phyloP scores from a whole-genome alignment of 106 monocot species.

The Narthecium ossifragum region DNA sequence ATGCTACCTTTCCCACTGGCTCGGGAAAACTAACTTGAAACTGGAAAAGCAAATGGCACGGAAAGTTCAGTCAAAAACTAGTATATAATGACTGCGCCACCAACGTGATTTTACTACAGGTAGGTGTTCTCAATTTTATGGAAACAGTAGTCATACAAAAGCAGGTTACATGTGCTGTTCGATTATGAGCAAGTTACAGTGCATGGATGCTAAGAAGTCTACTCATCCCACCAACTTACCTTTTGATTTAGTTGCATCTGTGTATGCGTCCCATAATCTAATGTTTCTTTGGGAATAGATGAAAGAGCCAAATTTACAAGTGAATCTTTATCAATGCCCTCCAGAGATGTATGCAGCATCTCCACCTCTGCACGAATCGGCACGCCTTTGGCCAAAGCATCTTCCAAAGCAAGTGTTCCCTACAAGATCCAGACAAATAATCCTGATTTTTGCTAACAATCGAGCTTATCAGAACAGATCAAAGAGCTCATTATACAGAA shows the following conservation, averaged over 20 bases:
- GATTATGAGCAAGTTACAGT: no score
- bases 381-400: slow-evolving; percentile 73
- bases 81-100: no score
- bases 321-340: slow-evolving; percentile 71
- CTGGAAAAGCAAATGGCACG: no score
- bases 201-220: not conserved
- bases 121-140: no score
- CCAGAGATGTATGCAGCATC: slow-evolving; percentile 48
- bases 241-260: slow-evolving; percentile 62
- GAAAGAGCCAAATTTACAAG: slow-evolving; percentile 75
- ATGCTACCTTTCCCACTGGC: no score
- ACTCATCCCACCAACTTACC: slow-evolving; percentile 31
- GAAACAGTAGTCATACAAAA: not conserved
- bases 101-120: no score
- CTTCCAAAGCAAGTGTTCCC: slow-evolving; percentile 83
- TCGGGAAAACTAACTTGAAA: no score
- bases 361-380: slow-evolving; percentile 67
- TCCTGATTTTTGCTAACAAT: no score
- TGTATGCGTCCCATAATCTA: slow-evolving; percentile 53
- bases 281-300: slow-evolving; percentile 73
- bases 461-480: no score
- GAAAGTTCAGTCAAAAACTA: no score
- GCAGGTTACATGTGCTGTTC: not conserved
- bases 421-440: slow-evolving; percentile 16
- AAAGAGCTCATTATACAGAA: no score